Evolutionary conservation across 2,329 filamentous ascomycete genomes (phyloP), one percentile per base, ranked within the genome.

Genomic region (Lecanicillium sp.): DNA sequence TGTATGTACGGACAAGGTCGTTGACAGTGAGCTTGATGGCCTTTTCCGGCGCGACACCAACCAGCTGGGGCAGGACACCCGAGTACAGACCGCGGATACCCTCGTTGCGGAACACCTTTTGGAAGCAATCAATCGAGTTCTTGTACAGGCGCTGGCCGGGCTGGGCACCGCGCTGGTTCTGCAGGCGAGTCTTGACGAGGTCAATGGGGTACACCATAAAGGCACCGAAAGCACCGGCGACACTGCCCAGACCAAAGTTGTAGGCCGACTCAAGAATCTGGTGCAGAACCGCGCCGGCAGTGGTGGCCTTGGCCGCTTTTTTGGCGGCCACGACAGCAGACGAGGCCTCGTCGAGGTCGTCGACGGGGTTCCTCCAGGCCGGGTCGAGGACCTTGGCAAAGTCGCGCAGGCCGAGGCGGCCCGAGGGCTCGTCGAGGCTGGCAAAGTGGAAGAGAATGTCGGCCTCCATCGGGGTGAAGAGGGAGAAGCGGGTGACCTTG

Each of bases 121-220:
- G 81, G 45, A 89, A 88, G 61, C 92, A 98, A 64, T 98, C 92
- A 47, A 95, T 66, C 33, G 90, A 97, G 72, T 98, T 98, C 65
- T 94, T 95, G 69, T 98, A 98, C 45, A 97, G 66, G 45, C 84
- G 72, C 61, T 95, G 83, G 41, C 92, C 92, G 1, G 89, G 87
- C 36, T 83, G 78, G 4, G 77, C 78, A 37, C 79, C 80, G 49
- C 92, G 79, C 71, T 98, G 92, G 68, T 98, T 98, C 65, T 98
- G 92, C 81, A 98, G 85, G 44, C 92, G 81, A 2, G 92, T 98
- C 77, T 98, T 98, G 61, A 98, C 92, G 45, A 98, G 69, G 68
- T 98, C 92, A 57, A 98, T 97, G 17, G 92, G 92, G 61, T 98
- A 98, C 39, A 98, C 92, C 87, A 98, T 96, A 61, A 98, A 97